phyloP scores from a whole-genome alignment of 306 rosid genomes.

The Lathyrus aphaca region DNA sequence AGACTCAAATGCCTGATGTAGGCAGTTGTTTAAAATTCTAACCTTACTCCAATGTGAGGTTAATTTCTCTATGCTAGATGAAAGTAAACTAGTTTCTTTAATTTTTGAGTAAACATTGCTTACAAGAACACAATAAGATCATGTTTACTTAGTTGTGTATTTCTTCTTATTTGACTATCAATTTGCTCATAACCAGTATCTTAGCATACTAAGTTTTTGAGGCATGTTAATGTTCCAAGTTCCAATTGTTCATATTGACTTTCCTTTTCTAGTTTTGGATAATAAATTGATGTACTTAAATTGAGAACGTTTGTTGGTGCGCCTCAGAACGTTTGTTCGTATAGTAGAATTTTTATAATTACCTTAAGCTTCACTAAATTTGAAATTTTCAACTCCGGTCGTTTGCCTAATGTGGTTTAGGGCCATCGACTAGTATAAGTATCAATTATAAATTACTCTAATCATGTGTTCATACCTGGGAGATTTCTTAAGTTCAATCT shows the following conservation, averaged over 20 bases:
- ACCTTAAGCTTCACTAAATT: slow-evolving; percentile 10
- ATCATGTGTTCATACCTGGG: neutral
- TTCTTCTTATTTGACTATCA: slow-evolving; percentile 42
- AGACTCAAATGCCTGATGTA: slow-evolving; percentile 45
- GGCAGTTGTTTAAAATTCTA: slow-evolving; percentile 43
- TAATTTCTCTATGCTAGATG: slow-evolving; percentile 44
- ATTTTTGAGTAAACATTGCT: slow-evolving; percentile 36
- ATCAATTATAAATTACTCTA: slow-evolving; percentile 4
- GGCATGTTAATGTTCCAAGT: slow-evolving; percentile 15
- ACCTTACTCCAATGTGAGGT: slow-evolving; percentile 47
- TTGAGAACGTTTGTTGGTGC: neutral
- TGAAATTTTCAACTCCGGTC: slow-evolving; percentile 8
- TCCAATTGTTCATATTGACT: slow-evolving; percentile 2
- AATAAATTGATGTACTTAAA: slow-evolving; percentile 5
- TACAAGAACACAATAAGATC: slow-evolving; percentile 40
- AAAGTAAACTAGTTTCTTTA: slow-evolving; percentile 38
- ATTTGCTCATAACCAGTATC: slow-evolving; percentile 19
- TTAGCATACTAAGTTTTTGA: slow-evolving; percentile 15
- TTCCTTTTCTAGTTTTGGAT: slow-evolving; percentile 31
- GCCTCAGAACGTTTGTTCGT: neutral
- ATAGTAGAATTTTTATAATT: slow-evolving; percentile 9
- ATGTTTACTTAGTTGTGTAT: slow-evolving; percentile 39
- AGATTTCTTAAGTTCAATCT: slow-evolving; percentile 1
- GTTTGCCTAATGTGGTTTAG: slow-evolving; percentile 2
- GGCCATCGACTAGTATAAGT: neutral